These are phyloP conservation scores for Funneliformis geosporum DNA, from an alignment of 192 early-diverging fungal genomes.

Conservation along the genomic window DNA sequence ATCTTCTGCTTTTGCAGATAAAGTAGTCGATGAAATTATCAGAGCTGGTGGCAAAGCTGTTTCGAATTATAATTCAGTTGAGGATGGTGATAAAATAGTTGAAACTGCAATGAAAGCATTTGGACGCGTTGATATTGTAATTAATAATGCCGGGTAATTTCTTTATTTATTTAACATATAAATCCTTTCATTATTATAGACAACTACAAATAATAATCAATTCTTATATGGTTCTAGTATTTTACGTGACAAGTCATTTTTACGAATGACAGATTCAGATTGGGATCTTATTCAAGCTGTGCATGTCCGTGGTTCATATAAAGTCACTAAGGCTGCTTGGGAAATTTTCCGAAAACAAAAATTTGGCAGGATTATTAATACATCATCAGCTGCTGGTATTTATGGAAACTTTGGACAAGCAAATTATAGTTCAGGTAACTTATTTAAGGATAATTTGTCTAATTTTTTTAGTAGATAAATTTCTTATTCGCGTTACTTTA, in stretches of 20 bases:
- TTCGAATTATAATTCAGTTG: slow-evolving; percentile 96
- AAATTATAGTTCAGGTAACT: slow-evolving; percentile 76
- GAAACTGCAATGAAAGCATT: slow-evolving; percentile 95
- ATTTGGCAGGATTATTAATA: slow-evolving; percentile 76
- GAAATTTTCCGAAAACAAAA: slow-evolving; percentile 93
- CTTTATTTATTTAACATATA: not conserved
- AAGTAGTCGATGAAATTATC: slow-evolving; percentile 92
- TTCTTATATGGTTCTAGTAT: slow-evolving; percentile 64
- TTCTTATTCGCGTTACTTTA: not conserved
- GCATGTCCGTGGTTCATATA: slow-evolving; percentile 93
- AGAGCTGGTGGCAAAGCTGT: slow-evolving; percentile 89
- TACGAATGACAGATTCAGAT: slow-evolving; percentile 96
- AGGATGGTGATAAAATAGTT: slow-evolving; percentile 97
- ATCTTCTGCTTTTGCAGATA: slow-evolving; percentile 81
- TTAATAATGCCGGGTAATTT: slow-evolving; percentile 87
- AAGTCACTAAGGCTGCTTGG: slow-evolving; percentile 97
- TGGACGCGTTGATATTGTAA: slow-evolving; percentile 91
- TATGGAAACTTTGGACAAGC: slow-evolving; percentile 98
- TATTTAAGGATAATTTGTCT: not conserved
- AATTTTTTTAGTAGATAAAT: too few species aligned
- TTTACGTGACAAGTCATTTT: slow-evolving; percentile 95
- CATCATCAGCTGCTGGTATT: slow-evolving; percentile 93
- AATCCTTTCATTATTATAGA: too few species aligned
- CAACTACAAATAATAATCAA: too few species aligned
- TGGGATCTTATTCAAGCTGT: slow-evolving; percentile 94